A percentile compares a stretch with the other conserved stretches of the same genome.
These are phyloP conservation scores for Royoungia palumana DNA, from an alignment of 768 basidiomycete genomes.

Conservation along the genomic window DNA sequence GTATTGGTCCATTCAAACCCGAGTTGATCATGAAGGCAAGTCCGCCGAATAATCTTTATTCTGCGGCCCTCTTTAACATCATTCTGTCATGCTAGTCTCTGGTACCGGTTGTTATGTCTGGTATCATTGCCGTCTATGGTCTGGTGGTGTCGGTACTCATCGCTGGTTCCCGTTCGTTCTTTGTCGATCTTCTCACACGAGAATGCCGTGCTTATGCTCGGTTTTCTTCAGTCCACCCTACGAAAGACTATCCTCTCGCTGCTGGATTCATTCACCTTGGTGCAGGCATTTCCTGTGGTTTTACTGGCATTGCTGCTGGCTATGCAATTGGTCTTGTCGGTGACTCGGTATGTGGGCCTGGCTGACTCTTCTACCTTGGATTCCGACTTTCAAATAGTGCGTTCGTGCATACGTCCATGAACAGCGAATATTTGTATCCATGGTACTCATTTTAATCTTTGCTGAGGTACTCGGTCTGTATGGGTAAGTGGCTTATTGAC, in stretches of 20 bases:
- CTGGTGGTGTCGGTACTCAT: constrained; percentile 95
- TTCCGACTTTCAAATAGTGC: constrained; percentile 48
- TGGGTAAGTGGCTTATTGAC: constrained; percentile 47
- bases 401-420: constrained; percentile 91
- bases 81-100: constrained; percentile 56
- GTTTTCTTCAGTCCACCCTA: constrained; percentile 50
- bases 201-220: constrained; percentile 12
- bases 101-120: constrained; percentile 97
- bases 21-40: constrained; percentile 97
- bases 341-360: constrained; percentile 67
- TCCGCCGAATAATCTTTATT: background rate
- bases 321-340: constrained; percentile 94
- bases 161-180: constrained; percentile 55
- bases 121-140: constrained; percentile 97
- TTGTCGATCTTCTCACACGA: background rate
- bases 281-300: constrained; percentile 86
- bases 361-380: background rate
- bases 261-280: constrained; percentile 91
- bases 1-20: constrained; percentile 88
- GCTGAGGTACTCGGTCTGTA: constrained; percentile 89
- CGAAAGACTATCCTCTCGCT: constrained; percentile 72
- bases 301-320: constrained; percentile 90
- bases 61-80: background rate
- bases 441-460: constrained; percentile 95
- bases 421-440: constrained; percentile 86